Evolutionary conservation across 768 basidiomycete genomes (phyloP).

Genomic region (Lactarius evosmus): DNA sequence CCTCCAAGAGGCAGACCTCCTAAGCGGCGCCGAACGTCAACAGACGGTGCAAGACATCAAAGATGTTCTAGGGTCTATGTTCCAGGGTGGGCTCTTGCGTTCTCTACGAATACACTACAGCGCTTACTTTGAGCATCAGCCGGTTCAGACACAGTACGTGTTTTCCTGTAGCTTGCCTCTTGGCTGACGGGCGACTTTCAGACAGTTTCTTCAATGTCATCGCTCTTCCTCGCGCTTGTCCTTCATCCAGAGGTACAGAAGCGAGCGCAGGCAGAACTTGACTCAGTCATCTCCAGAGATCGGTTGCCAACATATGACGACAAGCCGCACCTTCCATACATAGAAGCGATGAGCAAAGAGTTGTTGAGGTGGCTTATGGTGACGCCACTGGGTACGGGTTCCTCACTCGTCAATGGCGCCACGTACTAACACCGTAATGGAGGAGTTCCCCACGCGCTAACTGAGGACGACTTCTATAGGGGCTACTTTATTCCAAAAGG

Average conservation of each 20-base stretch:
- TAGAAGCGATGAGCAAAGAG: slow-evolving; percentile 29
- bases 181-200: neutral
- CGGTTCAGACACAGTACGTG: slow-evolving; percentile 14
- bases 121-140: slow-evolving; percentile 1
- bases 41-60: neutral
- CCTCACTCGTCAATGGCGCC: neutral
- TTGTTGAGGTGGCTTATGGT: slow-evolving; percentile 28
- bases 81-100: neutral
- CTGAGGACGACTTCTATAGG: slow-evolving; percentile 1
- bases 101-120: neutral
- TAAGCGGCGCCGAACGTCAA: slow-evolving; percentile 6
- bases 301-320: neutral
- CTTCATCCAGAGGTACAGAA: slow-evolving; percentile 31
- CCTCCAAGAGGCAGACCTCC: slow-evolving; percentile 9
- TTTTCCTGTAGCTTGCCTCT: neutral
- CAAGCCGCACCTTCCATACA: slow-evolving; percentile 15
- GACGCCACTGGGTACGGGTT: slow-evolving; percentile 22
- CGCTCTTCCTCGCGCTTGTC: slow-evolving; percentile 33
- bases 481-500: neutral
- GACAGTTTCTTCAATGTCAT: slow-evolving; percentile 19
- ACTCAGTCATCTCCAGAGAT: slow-evolving; percentile 26
- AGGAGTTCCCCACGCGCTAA: slow-evolving; percentile 25
- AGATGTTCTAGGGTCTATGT: slow-evolving; percentile 13
- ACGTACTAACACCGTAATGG: neutral
- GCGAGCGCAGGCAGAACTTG: slow-evolving; percentile 30